These are phyloP conservation scores for Jaminaea rosea DNA, from an alignment of 1,284 basidiomycete species.

Conservation along the genomic window DNA sequence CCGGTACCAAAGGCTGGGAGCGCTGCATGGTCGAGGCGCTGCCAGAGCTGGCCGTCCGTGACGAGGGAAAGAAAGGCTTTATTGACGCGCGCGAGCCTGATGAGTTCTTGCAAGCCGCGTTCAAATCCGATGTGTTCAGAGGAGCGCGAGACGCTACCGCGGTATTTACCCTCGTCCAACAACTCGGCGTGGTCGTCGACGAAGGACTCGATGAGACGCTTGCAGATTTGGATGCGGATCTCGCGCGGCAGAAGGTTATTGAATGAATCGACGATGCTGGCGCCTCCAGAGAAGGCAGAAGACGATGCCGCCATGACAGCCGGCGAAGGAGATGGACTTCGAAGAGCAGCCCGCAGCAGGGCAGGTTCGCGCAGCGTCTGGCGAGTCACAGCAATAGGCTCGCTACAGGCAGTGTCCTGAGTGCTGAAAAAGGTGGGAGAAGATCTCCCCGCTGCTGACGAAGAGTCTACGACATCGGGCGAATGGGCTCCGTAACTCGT, in stretches of 20 bases:
- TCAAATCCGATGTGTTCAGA: background rate
- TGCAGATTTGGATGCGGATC: background rate
- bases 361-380: too few relatives aligned
- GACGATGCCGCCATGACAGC: background rate
- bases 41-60: conserved; percentile 8
- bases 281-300: background rate
- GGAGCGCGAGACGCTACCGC: background rate
- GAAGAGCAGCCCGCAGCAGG: background rate
- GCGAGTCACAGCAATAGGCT: too few relatives aligned
- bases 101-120: conserved; percentile 2
- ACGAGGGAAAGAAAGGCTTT: conserved; percentile 3
- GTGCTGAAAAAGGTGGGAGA: too few relatives aligned
- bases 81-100: background rate
- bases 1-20: background rate
- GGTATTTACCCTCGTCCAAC: background rate
- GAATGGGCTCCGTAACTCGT: too few relatives aligned
- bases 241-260: conserved; percentile 5
- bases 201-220: background rate
- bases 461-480: too few relatives aligned
- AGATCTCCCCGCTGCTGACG: too few relatives aligned
- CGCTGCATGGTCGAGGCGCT: background rate
- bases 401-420: too few relatives aligned
- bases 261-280: background rate
- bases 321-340: background rate
- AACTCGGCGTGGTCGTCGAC: background rate